Conservation (phyloP, 2,329 filamentous ascomycete genomes). For the Aspergillus phoenicis region DNA sequence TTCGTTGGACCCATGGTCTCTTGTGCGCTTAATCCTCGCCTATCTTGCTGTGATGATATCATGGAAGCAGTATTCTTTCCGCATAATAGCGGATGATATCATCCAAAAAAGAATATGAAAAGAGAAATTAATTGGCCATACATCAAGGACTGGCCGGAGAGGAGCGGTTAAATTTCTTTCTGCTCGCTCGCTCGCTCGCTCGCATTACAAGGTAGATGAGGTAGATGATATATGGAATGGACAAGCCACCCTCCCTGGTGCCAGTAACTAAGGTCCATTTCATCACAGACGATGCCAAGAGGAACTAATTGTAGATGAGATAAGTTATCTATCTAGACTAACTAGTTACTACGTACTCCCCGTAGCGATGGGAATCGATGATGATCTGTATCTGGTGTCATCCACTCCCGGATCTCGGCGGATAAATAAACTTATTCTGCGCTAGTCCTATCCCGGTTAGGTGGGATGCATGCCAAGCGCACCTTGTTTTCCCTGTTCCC, state of each 20-base stretch:
- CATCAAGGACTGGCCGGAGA: background rate
- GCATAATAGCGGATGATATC: conserved; percentile 7
- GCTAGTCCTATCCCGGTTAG: background rate
- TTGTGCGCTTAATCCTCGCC: background rate
- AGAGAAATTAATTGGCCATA: too few relatives aligned
- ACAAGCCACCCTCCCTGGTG: too few relatives aligned
- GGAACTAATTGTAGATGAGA: background rate
- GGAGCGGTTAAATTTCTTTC: background rate
- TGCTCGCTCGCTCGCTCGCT: too few relatives aligned
- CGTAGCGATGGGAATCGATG: background rate
- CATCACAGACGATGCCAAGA: background rate
- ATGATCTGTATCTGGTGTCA: background rate
- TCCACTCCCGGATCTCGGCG: background rate
- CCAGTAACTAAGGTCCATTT: too few relatives aligned
- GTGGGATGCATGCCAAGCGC: background rate
- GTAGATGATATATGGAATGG: too few relatives aligned
- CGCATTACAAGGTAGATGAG: too few relatives aligned
- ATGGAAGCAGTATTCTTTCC: conserved; percentile 6
- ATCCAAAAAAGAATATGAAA: background rate
- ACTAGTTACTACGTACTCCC: background rate
- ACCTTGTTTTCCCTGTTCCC: background rate
- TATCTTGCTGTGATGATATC: conserved; percentile 21
- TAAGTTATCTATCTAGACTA: background rate
- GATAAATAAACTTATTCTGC: background rate
- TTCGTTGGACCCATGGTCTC: background rate